Base-by-base conservation (phyloP, 495 filamentous ascomycete species). In the Aspergillus nidulans region DNA sequence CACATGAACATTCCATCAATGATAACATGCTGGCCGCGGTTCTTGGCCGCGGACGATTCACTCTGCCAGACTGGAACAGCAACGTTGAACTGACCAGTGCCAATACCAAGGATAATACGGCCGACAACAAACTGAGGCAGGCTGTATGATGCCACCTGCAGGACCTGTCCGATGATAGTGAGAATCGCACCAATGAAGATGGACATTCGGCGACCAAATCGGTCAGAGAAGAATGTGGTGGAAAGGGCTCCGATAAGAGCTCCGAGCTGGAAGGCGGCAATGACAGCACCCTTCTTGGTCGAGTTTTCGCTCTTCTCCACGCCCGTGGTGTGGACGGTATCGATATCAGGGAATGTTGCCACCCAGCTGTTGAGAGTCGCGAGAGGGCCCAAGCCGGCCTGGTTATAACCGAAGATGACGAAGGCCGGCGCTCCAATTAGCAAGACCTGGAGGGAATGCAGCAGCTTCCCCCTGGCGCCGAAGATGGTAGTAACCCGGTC, bases 41-140 rank as follows among this genome's bases (percentile, higher is more conserved):
- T 58, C 23, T 67, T 64, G 0, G 68, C 63, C 1, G 63, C 62
- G 1, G 61, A 61, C 24, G 60, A 68, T 40, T 71, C 68, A 10
- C 61, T 58, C 55, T 72, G 70, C 70, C 79, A 85, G 26, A 84
- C 81, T 0, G 83, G 83, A 0, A 81, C 74, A 32, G 84, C 77
- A 20, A 75, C 80, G 62, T 80, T 84, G 7, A 82, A 64, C 18
- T 82, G 78, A 20, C 83, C 83, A 39, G 82, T 78, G 1, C 83
- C 83, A 16, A 81, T 60, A 6, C 83, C 83, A 23, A 82, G 81
- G 39, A 85, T 67, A 16, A 78, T 55, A 47, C 84, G 77, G 45
- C 81, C 71, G 38, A 67, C 40, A 25, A 59, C 50, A 51, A 75
- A 65, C 39, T 74, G 64, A 28, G 68, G 55, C 1, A 81, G 23